phyloP scores from a whole-genome alignment of 805 yeast species.

The Phaffomyces antillensis region DNA sequence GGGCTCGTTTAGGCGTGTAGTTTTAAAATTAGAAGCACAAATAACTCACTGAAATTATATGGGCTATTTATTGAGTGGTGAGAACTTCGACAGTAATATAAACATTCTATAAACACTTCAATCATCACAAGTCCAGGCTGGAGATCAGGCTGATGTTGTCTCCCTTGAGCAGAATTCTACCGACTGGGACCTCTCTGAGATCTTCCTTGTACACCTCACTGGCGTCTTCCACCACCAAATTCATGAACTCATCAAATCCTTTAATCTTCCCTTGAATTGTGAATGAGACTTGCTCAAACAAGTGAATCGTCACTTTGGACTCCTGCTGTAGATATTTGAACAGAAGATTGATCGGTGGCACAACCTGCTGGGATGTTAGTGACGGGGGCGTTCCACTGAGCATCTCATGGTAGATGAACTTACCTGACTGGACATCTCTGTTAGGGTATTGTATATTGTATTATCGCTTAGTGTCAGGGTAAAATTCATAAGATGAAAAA shows the following conservation, averaged over 20 bases:
- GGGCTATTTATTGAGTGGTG: no score
- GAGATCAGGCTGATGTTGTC: constrained; percentile 82
- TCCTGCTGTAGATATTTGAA: constrained; percentile 84
- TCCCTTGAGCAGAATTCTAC: constrained; percentile 80
- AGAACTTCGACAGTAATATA: no score
- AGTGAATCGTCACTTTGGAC: constrained; percentile 75
- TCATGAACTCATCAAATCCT: constrained; percentile 98
- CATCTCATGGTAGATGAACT: background rate
- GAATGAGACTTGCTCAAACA: constrained; percentile 73
- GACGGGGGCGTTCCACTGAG: background rate
- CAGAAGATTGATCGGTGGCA: constrained; percentile 89
- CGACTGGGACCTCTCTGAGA: constrained; percentile 46
- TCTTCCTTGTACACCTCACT: constrained; percentile 55
- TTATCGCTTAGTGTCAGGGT: background rate
- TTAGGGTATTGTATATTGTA: constrained; percentile 14
- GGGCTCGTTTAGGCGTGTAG: no score
- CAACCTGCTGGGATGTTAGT: constrained; percentile 33
- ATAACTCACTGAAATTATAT: no score
- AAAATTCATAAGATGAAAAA: background rate
- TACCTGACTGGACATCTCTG: constrained; percentile 28
- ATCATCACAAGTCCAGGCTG: constrained; percentile 12
- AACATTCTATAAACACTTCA: background rate
- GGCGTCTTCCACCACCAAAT: constrained; percentile 57
- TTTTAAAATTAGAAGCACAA: no score
- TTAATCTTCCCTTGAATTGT: constrained; percentile 77